These are phyloP conservation scores for Vigna angularis DNA, from an alignment of 306 rosid genomes.

Conservation along the genomic window DNA sequence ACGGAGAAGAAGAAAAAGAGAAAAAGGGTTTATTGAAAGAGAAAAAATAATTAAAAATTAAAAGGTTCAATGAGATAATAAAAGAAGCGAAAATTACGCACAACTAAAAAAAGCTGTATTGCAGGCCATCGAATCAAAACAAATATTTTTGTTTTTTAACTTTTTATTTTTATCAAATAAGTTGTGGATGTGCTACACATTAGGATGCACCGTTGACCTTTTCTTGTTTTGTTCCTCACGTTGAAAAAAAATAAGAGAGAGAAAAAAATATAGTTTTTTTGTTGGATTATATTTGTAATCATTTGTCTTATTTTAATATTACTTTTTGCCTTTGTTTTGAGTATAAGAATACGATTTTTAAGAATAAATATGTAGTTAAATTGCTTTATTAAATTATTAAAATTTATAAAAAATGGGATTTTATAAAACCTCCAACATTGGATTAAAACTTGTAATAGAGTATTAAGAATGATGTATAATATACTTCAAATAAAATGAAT, in stretches of 20 bases:
- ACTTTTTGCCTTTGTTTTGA: too few species aligned
- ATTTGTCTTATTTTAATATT: too few species aligned
- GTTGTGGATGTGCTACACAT: slow-evolving; percentile 33
- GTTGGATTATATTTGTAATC: too few species aligned
- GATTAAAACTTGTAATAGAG: too few species aligned
- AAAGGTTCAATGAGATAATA: neutral
- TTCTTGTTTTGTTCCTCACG: neutral
- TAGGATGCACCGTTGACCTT: slow-evolving; percentile 37
- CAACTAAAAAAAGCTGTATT: slow-evolving; percentile 45
- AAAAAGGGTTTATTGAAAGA: slow-evolving; percentile 28
- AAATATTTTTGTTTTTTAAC: slow-evolving; percentile 5
- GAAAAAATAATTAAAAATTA: neutral
- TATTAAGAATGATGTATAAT: too few species aligned
- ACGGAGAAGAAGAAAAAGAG: slow-evolving; percentile 1
- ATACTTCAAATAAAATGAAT: too few species aligned
- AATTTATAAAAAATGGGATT: too few species aligned
- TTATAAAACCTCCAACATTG: too few species aligned
- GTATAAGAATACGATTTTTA: too few species aligned
- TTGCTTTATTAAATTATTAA: too few species aligned
- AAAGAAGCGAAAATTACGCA: slow-evolving; percentile 43
- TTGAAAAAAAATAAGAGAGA: neutral
- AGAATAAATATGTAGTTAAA: too few species aligned
- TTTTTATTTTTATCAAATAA: slow-evolving; percentile 22
- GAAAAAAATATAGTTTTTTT: too few species aligned
- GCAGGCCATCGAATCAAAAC: slow-evolving; percentile 52